Conservation (phyloP, 441 rosid species). For the Metrosideros polymorpha region DNA sequence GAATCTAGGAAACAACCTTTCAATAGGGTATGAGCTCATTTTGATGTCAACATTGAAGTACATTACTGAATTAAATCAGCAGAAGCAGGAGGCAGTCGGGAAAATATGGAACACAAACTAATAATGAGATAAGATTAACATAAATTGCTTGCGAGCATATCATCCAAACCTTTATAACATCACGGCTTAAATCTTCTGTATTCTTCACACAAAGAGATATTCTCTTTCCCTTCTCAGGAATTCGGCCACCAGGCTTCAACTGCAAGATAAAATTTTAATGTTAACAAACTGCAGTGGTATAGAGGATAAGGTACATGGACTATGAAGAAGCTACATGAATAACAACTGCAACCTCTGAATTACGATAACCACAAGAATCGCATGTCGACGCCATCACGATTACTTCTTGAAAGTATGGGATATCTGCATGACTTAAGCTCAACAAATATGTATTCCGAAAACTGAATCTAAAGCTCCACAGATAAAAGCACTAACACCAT, state of each 20-base stretch:
- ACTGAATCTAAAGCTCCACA: background rate
- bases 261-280: slow-evolving; percentile 18
- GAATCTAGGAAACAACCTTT: background rate
- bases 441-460: slow-evolving; percentile 10
- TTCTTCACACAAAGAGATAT: slow-evolving; percentile 51
- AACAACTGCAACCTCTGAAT: slow-evolving; percentile 68
- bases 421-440: slow-evolving; percentile 53
- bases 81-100: background rate
- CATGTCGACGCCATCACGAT: slow-evolving; percentile 98
- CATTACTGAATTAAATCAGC: background rate
- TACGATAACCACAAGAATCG: slow-evolving; percentile 87
- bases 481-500: background rate
- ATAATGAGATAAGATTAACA: background rate
- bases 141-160: background rate
- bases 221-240: slow-evolving; percentile 84
- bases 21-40: background rate
- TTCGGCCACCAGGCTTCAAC: slow-evolving; percentile 86
- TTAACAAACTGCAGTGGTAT: background rate
- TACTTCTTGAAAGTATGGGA: slow-evolving; percentile 97
- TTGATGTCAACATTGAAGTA: background rate
- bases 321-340: background rate
- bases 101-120: background rate
- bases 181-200: slow-evolving; percentile 72
- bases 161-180: slow-evolving; percentile 78
- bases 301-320: background rate